A percentile compares a stretch with the other conserved stretches of the same genome.
Evolutionary conservation across 805 yeast genomes (phyloP).

Genomic region (Metschnikowia henanensis): DNA sequence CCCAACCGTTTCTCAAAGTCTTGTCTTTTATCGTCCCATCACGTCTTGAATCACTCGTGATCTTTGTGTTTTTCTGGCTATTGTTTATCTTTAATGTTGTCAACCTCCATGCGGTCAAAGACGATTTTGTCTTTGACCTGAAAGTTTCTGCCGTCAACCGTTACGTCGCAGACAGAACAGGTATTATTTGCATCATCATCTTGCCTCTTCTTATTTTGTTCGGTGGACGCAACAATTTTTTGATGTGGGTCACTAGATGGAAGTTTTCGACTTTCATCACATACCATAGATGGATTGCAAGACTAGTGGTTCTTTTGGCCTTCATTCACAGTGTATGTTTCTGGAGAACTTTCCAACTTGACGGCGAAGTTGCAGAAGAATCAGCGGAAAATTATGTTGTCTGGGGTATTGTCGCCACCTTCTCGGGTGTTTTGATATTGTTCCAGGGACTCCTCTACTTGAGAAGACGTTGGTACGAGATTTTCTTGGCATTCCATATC

Average conservation of each 20-base stretch:
- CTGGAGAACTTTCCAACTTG: slow-evolving; percentile 4
- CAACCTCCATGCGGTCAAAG: slow-evolving; percentile 7
- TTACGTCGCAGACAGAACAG: slow-evolving; percentile 18
- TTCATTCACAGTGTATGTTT: slow-evolving; percentile 15
- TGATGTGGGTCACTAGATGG: slow-evolving; percentile 19
- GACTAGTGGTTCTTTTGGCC: slow-evolving; percentile 15
- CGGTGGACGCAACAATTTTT: slow-evolving; percentile 21
- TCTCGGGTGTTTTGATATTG: slow-evolving; percentile 13
- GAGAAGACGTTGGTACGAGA: slow-evolving; percentile 24
- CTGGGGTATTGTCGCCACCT: slow-evolving; percentile 16
- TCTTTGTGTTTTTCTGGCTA: slow-evolving; percentile 21
- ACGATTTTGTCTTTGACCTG: slow-evolving; percentile 9
- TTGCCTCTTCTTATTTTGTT: slow-evolving; percentile 17
- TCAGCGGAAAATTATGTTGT: slow-evolving; percentile 10
- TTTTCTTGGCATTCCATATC: slow-evolving; percentile 25
- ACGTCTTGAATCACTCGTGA: slow-evolving; percentile 23
- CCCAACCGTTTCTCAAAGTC: slow-evolving; percentile 10
- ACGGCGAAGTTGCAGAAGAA: slow-evolving; percentile 5
- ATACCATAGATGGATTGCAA: slow-evolving; percentile 19
- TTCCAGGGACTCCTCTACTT: slow-evolving; percentile 20
- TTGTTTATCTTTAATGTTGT: slow-evolving; percentile 15
- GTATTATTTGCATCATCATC: slow-evolving; percentile 10
- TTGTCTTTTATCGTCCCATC: slow-evolving; percentile 32
- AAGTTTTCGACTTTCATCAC: slow-evolving; percentile 16
- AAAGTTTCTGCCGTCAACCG: slow-evolving; percentile 8